Conservation (phyloP, 2,329 filamentous ascomycete genomes). For the Claviceps sp. region DNA sequence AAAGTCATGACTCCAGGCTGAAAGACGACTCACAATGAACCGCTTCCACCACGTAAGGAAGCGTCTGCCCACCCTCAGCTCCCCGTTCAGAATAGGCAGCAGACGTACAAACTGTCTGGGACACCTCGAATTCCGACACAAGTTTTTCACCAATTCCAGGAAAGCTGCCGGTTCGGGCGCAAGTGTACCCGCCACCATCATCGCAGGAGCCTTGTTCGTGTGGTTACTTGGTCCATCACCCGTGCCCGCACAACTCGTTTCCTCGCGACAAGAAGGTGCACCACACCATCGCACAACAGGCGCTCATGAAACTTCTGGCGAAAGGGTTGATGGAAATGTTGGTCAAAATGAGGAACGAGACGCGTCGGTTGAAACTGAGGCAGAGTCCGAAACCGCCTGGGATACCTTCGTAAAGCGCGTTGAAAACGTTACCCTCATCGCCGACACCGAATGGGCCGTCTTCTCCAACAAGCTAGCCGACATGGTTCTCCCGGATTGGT, state of each 20-base stretch:
- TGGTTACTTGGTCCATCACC: conserved; percentile 32
- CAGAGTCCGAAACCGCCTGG: conserved; percentile 30
- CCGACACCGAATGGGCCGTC: conserved; percentile 40
- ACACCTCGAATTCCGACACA: not conserved
- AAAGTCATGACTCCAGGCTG: not conserved
- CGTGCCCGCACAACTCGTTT: conserved; percentile 25
- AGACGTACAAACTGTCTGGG: not conserved
- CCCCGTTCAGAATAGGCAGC: not conserved
- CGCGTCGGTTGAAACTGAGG: conserved; percentile 10
- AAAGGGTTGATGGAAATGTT: no score
- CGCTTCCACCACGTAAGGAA: conserved; percentile 5
- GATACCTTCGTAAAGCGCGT: conserved; percentile 32
- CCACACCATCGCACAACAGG: not conserved
- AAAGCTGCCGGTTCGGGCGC: conserved; percentile 1
- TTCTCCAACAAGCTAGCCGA: conserved; percentile 50
- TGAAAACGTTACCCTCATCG: conserved; percentile 38
- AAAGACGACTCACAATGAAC: conserved; percentile 5
- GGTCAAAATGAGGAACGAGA: conserved; percentile 7
- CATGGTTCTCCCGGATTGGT: conserved; percentile 72
- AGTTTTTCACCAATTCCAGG: conserved; percentile 3
- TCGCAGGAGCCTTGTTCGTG: conserved; percentile 24
- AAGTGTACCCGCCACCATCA: conserved; percentile 19
- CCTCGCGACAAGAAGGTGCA: not conserved
- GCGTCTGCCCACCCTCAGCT: conserved; percentile 3
- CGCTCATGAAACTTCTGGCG: not conserved